Conservation (phyloP, 768 basidiomycete genomes). For the Tricholoma bakamatsutake region DNA sequence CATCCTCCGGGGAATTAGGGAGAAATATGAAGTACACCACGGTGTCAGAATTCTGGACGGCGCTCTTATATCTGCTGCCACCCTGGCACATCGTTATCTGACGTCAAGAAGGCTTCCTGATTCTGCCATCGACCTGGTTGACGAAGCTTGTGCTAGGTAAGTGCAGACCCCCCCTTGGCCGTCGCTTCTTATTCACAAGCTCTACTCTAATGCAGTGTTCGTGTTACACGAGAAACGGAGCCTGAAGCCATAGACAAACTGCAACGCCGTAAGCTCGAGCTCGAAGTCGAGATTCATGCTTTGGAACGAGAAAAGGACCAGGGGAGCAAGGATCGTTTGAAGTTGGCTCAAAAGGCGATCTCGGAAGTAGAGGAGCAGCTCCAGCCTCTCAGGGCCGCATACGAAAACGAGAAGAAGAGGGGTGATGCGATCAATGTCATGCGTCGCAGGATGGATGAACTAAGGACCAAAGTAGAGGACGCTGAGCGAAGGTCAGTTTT, state of each 20-base stretch:
- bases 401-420: constrained; percentile 80
- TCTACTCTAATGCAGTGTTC: constrained; percentile 47
- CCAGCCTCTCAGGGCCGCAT: constrained; percentile 74
- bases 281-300: constrained; percentile 94
- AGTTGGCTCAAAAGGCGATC: constrained; percentile 66
- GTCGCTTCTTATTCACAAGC: not conserved
- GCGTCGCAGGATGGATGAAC: constrained; percentile 80
- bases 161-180: constrained; percentile 14
- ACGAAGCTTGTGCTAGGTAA: constrained; percentile 86
- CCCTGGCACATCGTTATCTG: constrained; percentile 89
- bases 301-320: constrained; percentile 88
- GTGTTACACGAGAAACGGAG: constrained; percentile 90
- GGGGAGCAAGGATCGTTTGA: constrained; percentile 80
- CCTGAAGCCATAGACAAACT: constrained; percentile 92
- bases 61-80: constrained; percentile 84
- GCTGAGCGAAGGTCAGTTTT: constrained; percentile 73
- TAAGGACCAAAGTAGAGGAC: constrained; percentile 88
- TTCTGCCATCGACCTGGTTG: constrained; percentile 86
- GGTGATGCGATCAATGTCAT: constrained; percentile 76
- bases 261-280: constrained; percentile 81
- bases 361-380: constrained; percentile 83
- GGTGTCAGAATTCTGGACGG: constrained; percentile 87
- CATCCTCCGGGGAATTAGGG: constrained; percentile 90
- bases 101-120: constrained; percentile 77
- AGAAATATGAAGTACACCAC: constrained; percentile 91